A percentile compares a stretch with the other conserved stretches of the same genome.
These are phyloP conservation scores for Drechmeria coniospora DNA, from an alignment of 2,329 filamentous ascomycete genomes.

Conservation along the genomic window DNA sequence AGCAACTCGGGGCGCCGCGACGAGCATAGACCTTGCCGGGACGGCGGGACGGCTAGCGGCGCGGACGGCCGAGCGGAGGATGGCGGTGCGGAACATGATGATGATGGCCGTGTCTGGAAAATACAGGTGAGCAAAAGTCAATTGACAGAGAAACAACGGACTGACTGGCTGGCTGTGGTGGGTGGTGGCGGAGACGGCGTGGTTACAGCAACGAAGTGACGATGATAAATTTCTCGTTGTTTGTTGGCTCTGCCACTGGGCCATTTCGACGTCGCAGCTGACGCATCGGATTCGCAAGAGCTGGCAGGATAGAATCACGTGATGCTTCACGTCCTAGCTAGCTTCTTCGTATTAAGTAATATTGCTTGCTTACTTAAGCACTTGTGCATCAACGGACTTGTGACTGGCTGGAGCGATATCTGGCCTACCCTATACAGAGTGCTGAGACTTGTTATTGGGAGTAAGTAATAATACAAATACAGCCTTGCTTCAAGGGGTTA, in stretches of 20 bases:
- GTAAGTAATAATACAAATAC: too few relatives aligned
- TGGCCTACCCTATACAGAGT: too few relatives aligned
- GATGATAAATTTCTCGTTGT: constrained; percentile 32
- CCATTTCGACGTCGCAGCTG: constrained; percentile 17
- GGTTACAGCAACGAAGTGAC: constrained; percentile 5
- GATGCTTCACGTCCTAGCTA: too few relatives aligned
- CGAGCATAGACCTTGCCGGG: constrained; percentile 40
- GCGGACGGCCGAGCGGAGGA: constrained; percentile 65
- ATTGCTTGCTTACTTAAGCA: too few relatives aligned
- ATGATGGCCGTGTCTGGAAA: constrained; percentile 7
- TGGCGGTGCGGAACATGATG: constrained; percentile 75
- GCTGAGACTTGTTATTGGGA: too few relatives aligned
- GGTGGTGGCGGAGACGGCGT: too few relatives aligned
- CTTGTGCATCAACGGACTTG: too few relatives aligned
- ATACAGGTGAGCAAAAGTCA: constrained; percentile 4
- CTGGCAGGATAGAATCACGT: constrained; percentile 6
- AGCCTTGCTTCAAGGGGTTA: too few relatives aligned
- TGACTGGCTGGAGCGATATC: too few relatives aligned
- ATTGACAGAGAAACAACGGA: too few relatives aligned
- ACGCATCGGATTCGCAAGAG: constrained; percentile 2
- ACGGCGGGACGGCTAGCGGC: constrained; percentile 34
- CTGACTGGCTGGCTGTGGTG: too few relatives aligned
- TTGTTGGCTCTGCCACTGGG: constrained; percentile 10
- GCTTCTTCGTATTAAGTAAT: too few relatives aligned
- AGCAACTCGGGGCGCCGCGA: constrained; percentile 39